Evolutionary conservation across 352 stramenopile species (phyloP).

Genomic region (Pythium dissimile): DNA sequence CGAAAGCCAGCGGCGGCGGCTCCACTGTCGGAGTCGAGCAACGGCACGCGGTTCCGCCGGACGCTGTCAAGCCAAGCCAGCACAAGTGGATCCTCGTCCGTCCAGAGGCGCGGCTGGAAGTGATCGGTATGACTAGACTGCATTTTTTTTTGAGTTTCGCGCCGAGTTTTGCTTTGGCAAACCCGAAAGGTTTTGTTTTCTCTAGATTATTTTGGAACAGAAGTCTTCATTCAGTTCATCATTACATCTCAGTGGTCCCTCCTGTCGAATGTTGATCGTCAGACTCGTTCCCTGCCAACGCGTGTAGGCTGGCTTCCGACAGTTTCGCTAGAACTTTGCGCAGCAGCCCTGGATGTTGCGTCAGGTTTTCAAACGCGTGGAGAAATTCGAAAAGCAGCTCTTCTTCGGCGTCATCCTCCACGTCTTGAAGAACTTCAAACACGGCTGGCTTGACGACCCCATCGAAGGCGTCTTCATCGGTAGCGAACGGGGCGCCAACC

Average conservation of each 20-base stretch:
- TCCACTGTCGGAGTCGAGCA: not conserved
- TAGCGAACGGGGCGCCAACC: slow-evolving; percentile 23
- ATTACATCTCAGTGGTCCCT: slow-evolving; percentile 18
- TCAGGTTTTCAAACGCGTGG: slow-evolving; percentile 72
- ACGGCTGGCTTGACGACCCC: slow-evolving; percentile 78
- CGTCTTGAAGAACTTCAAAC: slow-evolving; percentile 61
- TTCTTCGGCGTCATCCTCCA: slow-evolving; percentile 45
- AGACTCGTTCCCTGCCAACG: not conserved
- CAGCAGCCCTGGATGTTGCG: slow-evolving; percentile 56
- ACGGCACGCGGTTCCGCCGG: slow-evolving; percentile 12
- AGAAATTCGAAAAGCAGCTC: slow-evolving; percentile 79
- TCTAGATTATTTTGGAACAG: slow-evolving; percentile 1
- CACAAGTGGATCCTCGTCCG: slow-evolving; percentile 9
- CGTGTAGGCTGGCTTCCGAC: not conserved
- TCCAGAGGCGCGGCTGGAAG: slow-evolving; percentile 14
- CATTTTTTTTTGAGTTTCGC: too few species aligned
- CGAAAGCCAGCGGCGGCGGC: slow-evolving; percentile 3
- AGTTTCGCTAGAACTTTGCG: slow-evolving; percentile 45
- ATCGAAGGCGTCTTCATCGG: slow-evolving; percentile 55
- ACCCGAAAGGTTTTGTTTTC: too few species aligned
- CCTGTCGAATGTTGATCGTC: not conserved
- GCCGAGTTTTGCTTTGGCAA: not conserved
- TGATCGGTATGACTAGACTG: slow-evolving; percentile 5
- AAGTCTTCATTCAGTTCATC: too few species aligned
- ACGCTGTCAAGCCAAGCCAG: slow-evolving; percentile 6